These are phyloP conservation scores for Mycena vulgaris DNA, from an alignment of 768 basidiomycete genomes.

Conservation along the genomic window DNA sequence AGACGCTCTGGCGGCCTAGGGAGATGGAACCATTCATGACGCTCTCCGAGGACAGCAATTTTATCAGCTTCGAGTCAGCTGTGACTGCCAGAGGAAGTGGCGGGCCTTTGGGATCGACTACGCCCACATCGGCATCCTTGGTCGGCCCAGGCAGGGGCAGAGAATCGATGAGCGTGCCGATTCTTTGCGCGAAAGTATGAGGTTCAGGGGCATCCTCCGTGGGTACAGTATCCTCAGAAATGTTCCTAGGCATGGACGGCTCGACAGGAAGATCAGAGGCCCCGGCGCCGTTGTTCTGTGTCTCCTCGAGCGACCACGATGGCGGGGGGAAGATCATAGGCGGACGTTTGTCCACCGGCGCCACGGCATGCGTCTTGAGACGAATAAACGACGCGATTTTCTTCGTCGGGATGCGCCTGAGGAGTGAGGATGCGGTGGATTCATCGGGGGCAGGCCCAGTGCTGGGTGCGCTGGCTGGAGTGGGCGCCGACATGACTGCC, in stretches of 20 bases:
- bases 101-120: conserved; percentile 50
- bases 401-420: conserved; percentile 45
- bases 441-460: neutral
- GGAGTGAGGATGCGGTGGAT: conserved; percentile 13
- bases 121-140: conserved; percentile 31
- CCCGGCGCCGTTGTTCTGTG: conserved; percentile 39
- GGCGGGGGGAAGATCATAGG: conserved; percentile 60
- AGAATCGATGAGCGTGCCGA: conserved; percentile 43
- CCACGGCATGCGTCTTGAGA: conserved; percentile 54
- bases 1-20: conserved; percentile 63
- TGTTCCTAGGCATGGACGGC: conserved; percentile 16
- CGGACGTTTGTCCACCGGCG: conserved; percentile 36
- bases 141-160: conserved; percentile 38
- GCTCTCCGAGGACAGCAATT: conserved; percentile 70
- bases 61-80: conserved; percentile 62
- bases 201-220: conserved; percentile 37
- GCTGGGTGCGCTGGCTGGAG: conserved; percentile 21
- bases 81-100: conserved; percentile 39
- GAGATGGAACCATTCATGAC: conserved; percentile 72
- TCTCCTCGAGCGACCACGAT: conserved; percentile 62
- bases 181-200: conserved; percentile 25
- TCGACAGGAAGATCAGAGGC: conserved; percentile 35
- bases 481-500: conserved; percentile 28
- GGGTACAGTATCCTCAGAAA: conserved; percentile 10
- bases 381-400: conserved; percentile 55